These are phyloP conservation scores for Scleromitrula shiraiana DNA, from an alignment of 2,329 filamentous ascomycete genomes.

Conservation along the genomic window DNA sequence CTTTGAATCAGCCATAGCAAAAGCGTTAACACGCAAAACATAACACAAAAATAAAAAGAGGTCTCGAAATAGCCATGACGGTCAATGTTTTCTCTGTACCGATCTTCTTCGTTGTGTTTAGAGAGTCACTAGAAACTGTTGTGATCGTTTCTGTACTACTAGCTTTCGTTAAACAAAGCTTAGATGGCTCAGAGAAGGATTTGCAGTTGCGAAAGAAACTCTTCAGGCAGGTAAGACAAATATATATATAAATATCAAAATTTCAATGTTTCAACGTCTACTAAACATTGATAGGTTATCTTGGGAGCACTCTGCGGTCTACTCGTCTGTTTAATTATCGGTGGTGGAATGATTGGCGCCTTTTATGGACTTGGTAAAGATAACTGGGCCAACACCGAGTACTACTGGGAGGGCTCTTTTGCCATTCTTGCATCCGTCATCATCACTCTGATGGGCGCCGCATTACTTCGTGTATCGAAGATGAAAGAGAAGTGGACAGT, in stretches of 20 bases:
- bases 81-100: constrained; percentile 68
- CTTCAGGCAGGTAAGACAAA: constrained; percentile 44
- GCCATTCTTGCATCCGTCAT: constrained; percentile 67
- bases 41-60: background rate
- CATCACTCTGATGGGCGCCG: constrained; percentile 74
- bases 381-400: constrained; percentile 58
- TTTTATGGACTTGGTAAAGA: constrained; percentile 60
- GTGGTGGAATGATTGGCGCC: constrained; percentile 52
- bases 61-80: constrained; percentile 38
- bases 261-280: too few relatives aligned
- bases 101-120: constrained; percentile 85
- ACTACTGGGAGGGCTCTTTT: constrained; percentile 77
- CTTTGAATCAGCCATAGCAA: too few relatives aligned
- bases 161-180: constrained; percentile 75
- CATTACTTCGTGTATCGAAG: constrained; percentile 72
- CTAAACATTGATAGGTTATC: constrained; percentile 43
- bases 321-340: constrained; percentile 49
- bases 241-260: too few relatives aligned
- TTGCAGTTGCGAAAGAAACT: constrained; percentile 57
- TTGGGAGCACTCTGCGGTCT: constrained; percentile 44
- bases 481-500: constrained; percentile 82
- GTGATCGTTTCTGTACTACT: constrained; percentile 85
- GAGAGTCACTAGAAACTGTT: constrained; percentile 73
- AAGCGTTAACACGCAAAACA: background rate
- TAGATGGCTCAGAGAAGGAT: constrained; percentile 57